Percentiles rank a stretch among this genome's conserved stretches.
Evolutionary conservation across 441 rosid genomes (phyloP).

Genomic region (Gossypium gossypioides): DNA sequence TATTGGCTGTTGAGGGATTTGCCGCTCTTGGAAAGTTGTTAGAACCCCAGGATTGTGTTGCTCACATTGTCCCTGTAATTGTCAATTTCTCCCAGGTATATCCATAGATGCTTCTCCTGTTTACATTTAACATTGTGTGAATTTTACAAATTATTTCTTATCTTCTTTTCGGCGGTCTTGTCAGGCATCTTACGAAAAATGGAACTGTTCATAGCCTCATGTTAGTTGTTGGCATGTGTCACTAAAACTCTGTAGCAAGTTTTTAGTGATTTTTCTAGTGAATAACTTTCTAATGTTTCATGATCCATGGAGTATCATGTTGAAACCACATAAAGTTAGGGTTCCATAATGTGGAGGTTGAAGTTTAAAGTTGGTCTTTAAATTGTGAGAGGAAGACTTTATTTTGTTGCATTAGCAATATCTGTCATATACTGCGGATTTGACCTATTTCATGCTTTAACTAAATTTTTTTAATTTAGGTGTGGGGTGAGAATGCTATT

Average conservation of each 20-base stretch:
- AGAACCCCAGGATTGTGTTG: conserved; percentile 77
- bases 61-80: conserved; percentile 76
- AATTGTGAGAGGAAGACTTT: not conserved
- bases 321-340: not conserved
- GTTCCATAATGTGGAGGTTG: not conserved
- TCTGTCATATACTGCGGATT: not conserved
- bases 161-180: not conserved
- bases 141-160: not conserved
- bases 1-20: conserved; percentile 93
- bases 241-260: not conserved
- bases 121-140: not conserved
- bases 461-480: not conserved
- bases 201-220: not conserved
- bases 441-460: not conserved
- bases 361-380: not conserved
- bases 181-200: not conserved
- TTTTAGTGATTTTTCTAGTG: not conserved
- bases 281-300: not conserved
- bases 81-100: conserved; percentile 84
- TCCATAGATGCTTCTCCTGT: not conserved
- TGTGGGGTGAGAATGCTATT: not conserved
- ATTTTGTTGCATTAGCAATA: not conserved
- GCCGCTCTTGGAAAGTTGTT: conserved; percentile 86
- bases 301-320: not conserved
- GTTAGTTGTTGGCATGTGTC: not conserved